Conservation (phyloP, 768 basidiomycete species). For the Tulasnella sp. region DNA sequence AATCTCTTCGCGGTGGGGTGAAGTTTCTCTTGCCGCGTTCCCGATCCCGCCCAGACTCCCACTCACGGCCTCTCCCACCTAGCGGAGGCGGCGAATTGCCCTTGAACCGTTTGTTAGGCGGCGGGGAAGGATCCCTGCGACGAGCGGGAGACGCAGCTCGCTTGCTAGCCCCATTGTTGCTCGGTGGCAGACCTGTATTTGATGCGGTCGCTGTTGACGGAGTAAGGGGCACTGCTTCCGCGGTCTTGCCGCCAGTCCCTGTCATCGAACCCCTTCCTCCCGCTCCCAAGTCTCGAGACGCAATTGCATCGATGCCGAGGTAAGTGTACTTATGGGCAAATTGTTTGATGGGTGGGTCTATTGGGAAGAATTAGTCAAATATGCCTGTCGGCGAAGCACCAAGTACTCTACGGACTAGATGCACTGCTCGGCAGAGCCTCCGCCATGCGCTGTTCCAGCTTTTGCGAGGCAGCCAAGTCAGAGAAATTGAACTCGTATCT, state of each 20-base stretch:
- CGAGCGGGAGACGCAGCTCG: slow-evolving; percentile 13
- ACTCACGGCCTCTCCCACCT: slow-evolving; percentile 3
- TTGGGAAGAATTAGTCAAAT: neutral
- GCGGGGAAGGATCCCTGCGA: slow-evolving; percentile 15
- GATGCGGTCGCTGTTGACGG: neutral
- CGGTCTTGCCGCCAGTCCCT: neutral
- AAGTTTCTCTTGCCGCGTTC: slow-evolving; percentile 9
- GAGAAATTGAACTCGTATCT: slow-evolving; percentile 92
- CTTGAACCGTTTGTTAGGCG: slow-evolving; percentile 15
- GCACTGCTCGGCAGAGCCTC: slow-evolving; percentile 79
- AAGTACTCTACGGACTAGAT: slow-evolving; percentile 18
- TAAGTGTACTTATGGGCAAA: slow-evolving; percentile 78
- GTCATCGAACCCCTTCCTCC: slow-evolving; percentile 23
- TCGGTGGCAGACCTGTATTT: neutral
- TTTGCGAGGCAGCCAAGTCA: slow-evolving; percentile 77
- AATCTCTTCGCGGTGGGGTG: slow-evolving; percentile 22
- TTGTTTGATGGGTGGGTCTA: slow-evolving; percentile 80
- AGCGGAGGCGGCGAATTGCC: slow-evolving; percentile 13
- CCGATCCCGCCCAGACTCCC: slow-evolving; percentile 8
- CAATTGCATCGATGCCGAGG: slow-evolving; percentile 77
- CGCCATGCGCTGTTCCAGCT: slow-evolving; percentile 78
- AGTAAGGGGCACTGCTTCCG: neutral
- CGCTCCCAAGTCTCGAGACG: slow-evolving; percentile 78
- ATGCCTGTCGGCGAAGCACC: neutral
- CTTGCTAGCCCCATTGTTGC: neutral